phyloP scores from a whole-genome alignment of 805 yeast species.

The Candida nitratophila region DNA sequence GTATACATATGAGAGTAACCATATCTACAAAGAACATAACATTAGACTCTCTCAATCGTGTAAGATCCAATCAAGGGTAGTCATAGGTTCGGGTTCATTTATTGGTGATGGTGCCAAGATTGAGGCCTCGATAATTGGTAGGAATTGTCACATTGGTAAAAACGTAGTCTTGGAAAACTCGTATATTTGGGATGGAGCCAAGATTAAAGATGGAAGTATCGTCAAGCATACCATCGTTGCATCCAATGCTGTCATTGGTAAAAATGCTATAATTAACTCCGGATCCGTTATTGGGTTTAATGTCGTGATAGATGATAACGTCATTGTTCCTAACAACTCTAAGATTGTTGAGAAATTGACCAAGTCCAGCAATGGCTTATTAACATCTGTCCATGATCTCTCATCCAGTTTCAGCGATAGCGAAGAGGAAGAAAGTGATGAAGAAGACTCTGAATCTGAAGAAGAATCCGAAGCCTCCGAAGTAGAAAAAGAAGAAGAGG shows the following conservation, averaged over 20 bases:
- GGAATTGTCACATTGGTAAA: conserved; percentile 77
- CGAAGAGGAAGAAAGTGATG: conserved; percentile 17
- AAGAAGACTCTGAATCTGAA: conserved; percentile 11
- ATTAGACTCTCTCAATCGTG: conserved; percentile 94
- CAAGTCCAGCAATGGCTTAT: conserved; percentile 22
- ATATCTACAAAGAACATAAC: conserved; percentile 81
- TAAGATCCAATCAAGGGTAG: conserved; percentile 69
- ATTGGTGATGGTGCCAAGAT: conserved; percentile 72
- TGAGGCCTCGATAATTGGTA: conserved; percentile 73
- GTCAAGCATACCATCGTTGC: conserved; percentile 70
- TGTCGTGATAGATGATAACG: conserved; percentile 55
- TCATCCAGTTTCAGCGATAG: conserved; percentile 2
- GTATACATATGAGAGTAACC: conserved; percentile 74
- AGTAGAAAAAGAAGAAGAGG: conserved; percentile 5
- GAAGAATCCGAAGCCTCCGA: conserved; percentile 10
- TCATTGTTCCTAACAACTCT: conserved; percentile 40
- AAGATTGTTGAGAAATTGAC: conserved; percentile 47
- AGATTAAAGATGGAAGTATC: conserved; percentile 56
- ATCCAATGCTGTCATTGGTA: conserved; percentile 46
- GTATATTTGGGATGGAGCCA: conserved; percentile 81
- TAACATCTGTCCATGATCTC: conserved; percentile 26
- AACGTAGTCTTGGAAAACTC: conserved; percentile 66
- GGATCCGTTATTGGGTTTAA: conserved; percentile 77
- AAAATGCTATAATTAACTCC: conserved; percentile 45
- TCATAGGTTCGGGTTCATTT: conserved; percentile 69